These are phyloP conservation scores for Sporothrix inflata DNA, from an alignment of 2,329 filamentous ascomycete species.

Conservation along the genomic window DNA sequence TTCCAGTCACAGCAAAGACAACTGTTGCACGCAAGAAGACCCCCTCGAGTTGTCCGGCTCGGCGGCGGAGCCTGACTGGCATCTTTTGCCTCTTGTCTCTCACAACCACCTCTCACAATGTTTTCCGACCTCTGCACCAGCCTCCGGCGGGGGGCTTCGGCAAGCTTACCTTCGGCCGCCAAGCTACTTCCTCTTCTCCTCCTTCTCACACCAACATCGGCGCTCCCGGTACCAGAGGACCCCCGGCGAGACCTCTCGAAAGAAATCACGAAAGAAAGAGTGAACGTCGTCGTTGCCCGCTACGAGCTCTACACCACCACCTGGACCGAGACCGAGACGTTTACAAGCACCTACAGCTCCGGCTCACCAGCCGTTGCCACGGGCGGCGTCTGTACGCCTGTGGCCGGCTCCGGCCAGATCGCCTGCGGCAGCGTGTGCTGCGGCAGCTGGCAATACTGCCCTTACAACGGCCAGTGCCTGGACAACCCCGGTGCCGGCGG, in stretches of 20 bases:
- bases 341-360: conserved; percentile 62
- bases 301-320: conserved; percentile 55
- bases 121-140: conserved; percentile 10
- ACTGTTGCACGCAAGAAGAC: conserved; percentile 13
- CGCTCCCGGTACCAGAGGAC: conserved; percentile 54
- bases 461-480: conserved; percentile 59
- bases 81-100: neutral
- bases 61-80: conserved; percentile 20
- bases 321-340: conserved; percentile 63
- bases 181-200: conserved; percentile 24
- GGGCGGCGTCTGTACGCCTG: conserved; percentile 51
- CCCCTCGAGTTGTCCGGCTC: conserved; percentile 10
- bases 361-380: conserved; percentile 49
- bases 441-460: conserved; percentile 69
- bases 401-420: conserved; percentile 54
- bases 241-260: conserved; percentile 54
- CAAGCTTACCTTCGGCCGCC: neutral
- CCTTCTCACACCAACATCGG: conserved; percentile 40
- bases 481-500: conserved; percentile 47
- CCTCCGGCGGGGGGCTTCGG: neutral
- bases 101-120: conserved; percentile 16
- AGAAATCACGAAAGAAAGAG: conserved; percentile 52
- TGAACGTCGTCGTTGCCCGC: conserved; percentile 40
- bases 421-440: conserved; percentile 74
- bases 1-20: conserved; percentile 23